These are phyloP conservation scores for Exophiala sp. DNA, from an alignment of 2,329 filamentous ascomycete genomes.

Conservation along the genomic window DNA sequence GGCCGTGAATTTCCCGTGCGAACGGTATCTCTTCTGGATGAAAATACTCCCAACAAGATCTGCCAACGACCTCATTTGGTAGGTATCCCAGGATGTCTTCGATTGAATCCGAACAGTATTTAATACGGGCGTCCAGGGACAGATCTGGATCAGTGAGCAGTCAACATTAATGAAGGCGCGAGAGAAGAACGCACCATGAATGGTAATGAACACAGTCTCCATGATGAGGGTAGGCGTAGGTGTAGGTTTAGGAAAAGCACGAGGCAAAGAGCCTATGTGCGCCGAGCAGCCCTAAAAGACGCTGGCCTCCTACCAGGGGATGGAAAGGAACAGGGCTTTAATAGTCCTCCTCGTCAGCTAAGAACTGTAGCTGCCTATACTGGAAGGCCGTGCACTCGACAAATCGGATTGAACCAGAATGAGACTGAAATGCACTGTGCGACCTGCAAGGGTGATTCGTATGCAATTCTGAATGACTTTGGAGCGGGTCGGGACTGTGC, in stretches of 20 bases:
- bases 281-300: constrained; percentile 28
- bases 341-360: constrained; percentile 2
- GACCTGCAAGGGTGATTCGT: neutral
- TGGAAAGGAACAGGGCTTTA: constrained; percentile 7
- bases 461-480: neutral
- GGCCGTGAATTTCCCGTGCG: constrained; percentile 68
- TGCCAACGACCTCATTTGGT: constrained; percentile 70
- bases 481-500: neutral
- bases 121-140: constrained; percentile 69
- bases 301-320: constrained; percentile 17
- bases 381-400: neutral
- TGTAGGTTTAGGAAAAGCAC: constrained; percentile 5
- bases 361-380: neutral
- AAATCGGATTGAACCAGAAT: neutral
- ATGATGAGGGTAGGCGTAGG: constrained; percentile 40
- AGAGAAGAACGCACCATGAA: constrained; percentile 64
- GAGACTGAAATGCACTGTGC: neutral
- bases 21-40: constrained; percentile 76
- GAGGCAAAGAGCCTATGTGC: constrained; percentile 16
- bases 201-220: constrained; percentile 89
- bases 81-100: constrained; percentile 77
- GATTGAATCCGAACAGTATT: constrained; percentile 81
- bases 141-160: constrained; percentile 56
- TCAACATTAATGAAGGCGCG: constrained; percentile 13
- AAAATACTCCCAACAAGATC: constrained; percentile 81